phyloP scores from a whole-genome alignment of 192 early-diverging fungal genomes.

The Blastocladiella britannica region DNA sequence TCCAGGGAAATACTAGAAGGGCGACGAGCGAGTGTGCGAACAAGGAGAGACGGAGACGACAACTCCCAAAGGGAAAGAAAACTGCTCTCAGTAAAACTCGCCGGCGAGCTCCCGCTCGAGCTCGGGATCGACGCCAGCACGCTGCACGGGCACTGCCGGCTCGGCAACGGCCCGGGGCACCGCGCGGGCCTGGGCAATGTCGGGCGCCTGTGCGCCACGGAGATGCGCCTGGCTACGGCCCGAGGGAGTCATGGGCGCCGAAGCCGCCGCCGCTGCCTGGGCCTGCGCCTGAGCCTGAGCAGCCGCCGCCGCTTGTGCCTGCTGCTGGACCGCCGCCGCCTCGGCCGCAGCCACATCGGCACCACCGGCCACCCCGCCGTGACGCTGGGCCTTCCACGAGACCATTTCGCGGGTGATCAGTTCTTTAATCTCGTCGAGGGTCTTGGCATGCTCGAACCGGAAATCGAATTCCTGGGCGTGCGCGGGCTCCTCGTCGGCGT shows the following conservation, averaged over 20 bases:
- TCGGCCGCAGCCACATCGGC: slow-evolving; percentile 9
- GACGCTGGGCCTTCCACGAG: slow-evolving; percentile 37
- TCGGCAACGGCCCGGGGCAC: background rate
- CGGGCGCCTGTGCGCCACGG: no score
- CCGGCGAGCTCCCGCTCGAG: background rate
- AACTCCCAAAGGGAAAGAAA: no score
- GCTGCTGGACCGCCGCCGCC: slow-evolving; percentile 1
- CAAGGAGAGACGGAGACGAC: no score
- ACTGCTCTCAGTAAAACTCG: background rate
- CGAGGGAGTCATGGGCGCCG: no score
- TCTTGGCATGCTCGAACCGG: slow-evolving; percentile 53
- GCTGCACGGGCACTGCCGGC: background rate
- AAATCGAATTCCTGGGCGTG: slow-evolving; percentile 59
- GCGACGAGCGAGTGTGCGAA: no score
- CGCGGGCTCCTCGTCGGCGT: slow-evolving; percentile 55
- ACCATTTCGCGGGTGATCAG: slow-evolving; percentile 65
- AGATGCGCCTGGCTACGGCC: no score
- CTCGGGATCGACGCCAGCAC: background rate
- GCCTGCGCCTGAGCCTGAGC: slow-evolving; percentile 2
- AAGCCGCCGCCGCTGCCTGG: slow-evolving; percentile 1
- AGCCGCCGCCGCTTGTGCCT: background rate
- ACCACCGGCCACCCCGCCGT: slow-evolving; percentile 8
- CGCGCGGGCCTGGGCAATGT: background rate
- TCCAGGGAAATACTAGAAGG: no score
- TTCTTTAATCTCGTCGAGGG: slow-evolving; percentile 56